A percentile compares a stretch with the other conserved stretches of the same genome.
Conservation (phyloP, 768 basidiomycete genomes). For the Leccinum variicolor region DNA sequence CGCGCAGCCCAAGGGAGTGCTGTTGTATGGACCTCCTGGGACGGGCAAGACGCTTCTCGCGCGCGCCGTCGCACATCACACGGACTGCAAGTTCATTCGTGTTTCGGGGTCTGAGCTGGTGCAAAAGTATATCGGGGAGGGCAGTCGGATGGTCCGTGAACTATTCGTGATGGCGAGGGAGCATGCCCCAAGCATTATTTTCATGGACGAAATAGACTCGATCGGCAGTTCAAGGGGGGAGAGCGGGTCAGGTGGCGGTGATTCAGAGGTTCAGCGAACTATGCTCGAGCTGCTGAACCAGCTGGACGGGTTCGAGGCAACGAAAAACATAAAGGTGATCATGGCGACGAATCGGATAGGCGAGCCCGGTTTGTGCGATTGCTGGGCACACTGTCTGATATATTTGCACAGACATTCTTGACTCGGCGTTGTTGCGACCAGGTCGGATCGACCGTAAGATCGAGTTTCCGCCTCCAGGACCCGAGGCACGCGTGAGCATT, state of each 20-base stretch:
- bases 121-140: not conserved
- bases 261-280: conserved; percentile 61
- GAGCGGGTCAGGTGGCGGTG: conserved; percentile 70
- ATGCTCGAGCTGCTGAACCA: not conserved
- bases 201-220: conserved; percentile 99
- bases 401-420: conserved; percentile 71
- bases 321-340: not conserved
- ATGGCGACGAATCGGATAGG: conserved; percentile 67
- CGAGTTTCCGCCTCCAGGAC: conserved; percentile 69
- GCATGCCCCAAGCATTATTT: conserved; percentile 97
- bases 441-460: conserved; percentile 74
- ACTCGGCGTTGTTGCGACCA: conserved; percentile 87
- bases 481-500: conserved; percentile 95
- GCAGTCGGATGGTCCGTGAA: conserved; percentile 90
- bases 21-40: not conserved
- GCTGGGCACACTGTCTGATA: conserved; percentile 7
- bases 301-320: not conserved
- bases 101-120: not conserved
- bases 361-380: conserved; percentile 15
- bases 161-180: conserved; percentile 98
- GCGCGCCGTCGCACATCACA: conserved; percentile 93
- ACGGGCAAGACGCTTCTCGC: not conserved
- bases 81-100: conserved; percentile 81
- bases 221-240: conserved; percentile 93
- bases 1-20: not conserved